These are phyloP conservation scores for Penicillium pancosmium DNA, from an alignment of 495 filamentous ascomycete genomes.

Conservation along the genomic window DNA sequence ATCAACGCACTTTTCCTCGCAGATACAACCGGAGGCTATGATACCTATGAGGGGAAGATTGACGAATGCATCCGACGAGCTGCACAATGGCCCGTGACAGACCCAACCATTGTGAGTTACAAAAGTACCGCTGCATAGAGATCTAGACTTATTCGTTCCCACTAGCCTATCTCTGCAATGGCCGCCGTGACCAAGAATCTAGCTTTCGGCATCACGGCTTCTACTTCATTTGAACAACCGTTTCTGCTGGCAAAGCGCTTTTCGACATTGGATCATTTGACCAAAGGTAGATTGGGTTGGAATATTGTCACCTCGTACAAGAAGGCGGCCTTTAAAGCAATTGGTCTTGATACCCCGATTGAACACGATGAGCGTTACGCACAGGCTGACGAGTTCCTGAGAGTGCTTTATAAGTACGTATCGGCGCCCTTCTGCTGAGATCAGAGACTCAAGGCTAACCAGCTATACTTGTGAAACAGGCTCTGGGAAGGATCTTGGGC, in stretches of 20 bases:
- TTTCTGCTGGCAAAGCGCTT: slow-evolving; percentile 61
- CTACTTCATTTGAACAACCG: slow-evolving; percentile 61
- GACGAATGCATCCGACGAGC: slow-evolving; percentile 54
- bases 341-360: slow-evolving; percentile 57
- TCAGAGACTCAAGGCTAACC: background rate
- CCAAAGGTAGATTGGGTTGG: slow-evolving; percentile 62
- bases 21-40: slow-evolving; percentile 61
- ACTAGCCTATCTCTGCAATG: slow-evolving; percentile 50
- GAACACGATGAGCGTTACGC: slow-evolving; percentile 65
- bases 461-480: slow-evolving; percentile 19
- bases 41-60: slow-evolving; percentile 59
- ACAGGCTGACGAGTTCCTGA: slow-evolving; percentile 63
- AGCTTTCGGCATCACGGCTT: slow-evolving; percentile 50
- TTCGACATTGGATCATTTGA: slow-evolving; percentile 66
- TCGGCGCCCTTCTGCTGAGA: background rate
- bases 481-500: slow-evolving; percentile 67
- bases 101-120: slow-evolving; percentile 54
- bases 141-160: slow-evolving; percentile 13
- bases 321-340: slow-evolving; percentile 60
- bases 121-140: background rate
- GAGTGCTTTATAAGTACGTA: slow-evolving; percentile 55
- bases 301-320: slow-evolving; percentile 67
- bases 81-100: slow-evolving; percentile 62
- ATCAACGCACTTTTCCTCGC: slow-evolving; percentile 65
- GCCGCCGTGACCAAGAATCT: slow-evolving; percentile 52